These are phyloP conservation scores for Pseudocercospora pini-densiflorae DNA, from an alignment of 2,329 filamentous ascomycete species.

Conservation along the genomic window DNA sequence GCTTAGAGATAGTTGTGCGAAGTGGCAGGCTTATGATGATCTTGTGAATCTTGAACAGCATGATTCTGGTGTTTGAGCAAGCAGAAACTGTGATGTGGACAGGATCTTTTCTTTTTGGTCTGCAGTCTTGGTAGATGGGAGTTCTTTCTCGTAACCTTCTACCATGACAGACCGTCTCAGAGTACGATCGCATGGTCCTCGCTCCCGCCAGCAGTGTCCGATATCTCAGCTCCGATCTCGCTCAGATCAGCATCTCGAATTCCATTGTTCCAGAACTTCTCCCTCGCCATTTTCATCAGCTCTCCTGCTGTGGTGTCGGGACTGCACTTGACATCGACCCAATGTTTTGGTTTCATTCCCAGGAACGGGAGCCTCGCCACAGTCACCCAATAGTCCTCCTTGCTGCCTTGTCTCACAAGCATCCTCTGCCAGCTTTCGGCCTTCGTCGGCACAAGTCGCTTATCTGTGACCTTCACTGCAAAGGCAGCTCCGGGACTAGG, in stretches of 20 bases:
- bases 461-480: background rate
- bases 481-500: background rate
- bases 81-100: too few species aligned
- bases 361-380: background rate
- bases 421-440: background rate
- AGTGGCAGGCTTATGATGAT: constrained; percentile 11
- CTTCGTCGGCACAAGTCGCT: background rate
- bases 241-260: background rate
- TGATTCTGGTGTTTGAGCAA: constrained; percentile 1
- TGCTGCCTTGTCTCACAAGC: background rate
- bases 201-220: too few species aligned
- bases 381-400: background rate
- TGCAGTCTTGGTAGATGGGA: background rate
- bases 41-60: background rate
- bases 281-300: background rate
- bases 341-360: background rate
- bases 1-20: constrained; percentile 6
- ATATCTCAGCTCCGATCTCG: background rate
- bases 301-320: background rate
- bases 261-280: background rate
- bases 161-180: too few species aligned
- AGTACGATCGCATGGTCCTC: background rate
- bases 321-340: background rate
- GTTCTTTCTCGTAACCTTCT: background rate
- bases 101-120: too few species aligned